Conservation (phyloP, 2,329 filamentous ascomycete species). For the Xylariaceae sp. region DNA sequence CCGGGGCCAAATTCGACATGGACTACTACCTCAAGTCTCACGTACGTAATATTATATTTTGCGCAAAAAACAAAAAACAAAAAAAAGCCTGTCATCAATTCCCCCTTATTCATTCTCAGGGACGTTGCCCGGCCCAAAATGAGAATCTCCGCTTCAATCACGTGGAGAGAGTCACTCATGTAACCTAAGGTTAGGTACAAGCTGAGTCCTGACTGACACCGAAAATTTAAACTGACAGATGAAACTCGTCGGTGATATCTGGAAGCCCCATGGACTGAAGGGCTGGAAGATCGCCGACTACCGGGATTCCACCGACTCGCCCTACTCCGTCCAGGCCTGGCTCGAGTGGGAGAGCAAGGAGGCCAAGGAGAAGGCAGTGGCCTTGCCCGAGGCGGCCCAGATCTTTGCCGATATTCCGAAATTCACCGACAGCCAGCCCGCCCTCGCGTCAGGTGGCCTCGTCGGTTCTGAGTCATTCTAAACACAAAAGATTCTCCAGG, state of each 20-base stretch:
- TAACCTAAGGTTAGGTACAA: too few relatives aligned
- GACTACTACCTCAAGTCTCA: neutral
- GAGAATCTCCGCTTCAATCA: neutral
- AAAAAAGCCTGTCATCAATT: too few relatives aligned
- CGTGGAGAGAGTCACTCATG: too few relatives aligned
- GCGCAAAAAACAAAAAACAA: neutral
- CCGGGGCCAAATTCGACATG: neutral
- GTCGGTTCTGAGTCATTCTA: conserved; percentile 5
- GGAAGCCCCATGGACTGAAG: conserved; percentile 36
- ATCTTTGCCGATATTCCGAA: conserved; percentile 32
- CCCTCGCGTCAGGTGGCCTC: conserved; percentile 12
- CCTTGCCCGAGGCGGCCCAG: conserved; percentile 7
- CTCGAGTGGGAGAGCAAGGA: conserved; percentile 28
- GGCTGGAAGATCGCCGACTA: conserved; percentile 30
- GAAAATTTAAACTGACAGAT: conserved; percentile 24
- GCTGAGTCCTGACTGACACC: too few relatives aligned
- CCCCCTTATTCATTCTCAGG: neutral
- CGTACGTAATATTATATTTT: neutral
- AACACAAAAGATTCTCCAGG: neutral
- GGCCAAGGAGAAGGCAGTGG: conserved; percentile 20
- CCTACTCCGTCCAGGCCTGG: conserved; percentile 26
- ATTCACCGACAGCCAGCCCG: conserved; percentile 25
- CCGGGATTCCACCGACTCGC: conserved; percentile 19
- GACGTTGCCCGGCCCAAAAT: neutral
- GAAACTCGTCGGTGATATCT: conserved; percentile 36